Base-by-base conservation (phyloP, 345 rosid species). In the Kandelia obovata region DNA sequence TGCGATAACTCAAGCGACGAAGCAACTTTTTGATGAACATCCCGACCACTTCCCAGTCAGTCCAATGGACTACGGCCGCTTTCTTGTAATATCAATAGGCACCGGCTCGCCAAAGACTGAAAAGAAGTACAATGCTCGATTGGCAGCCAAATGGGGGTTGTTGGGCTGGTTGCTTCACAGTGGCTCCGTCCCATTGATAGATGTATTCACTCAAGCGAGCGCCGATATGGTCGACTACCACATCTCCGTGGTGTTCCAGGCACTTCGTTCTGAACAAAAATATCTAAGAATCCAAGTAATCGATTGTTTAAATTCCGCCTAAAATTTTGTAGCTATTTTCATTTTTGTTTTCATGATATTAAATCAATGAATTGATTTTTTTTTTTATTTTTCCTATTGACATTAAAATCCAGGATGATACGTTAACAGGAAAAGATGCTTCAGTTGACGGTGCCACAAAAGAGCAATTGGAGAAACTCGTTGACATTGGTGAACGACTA, bases 91-190 rank as follows among this genome's bases (percentile, higher is more conserved):
- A 19, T 71, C 74, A 10, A 13, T 71, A 27, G 74, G 74, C 30
- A 62, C 74, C 27, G 74, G 74, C 0, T 16, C 49, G 16, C 17
- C 55, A 2, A 71, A 71, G 17, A 5, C 0, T 2, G 58, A 58
- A 34, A 16, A n/a, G 17, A 71, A 64, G 10, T 71, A 64, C 23
- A 46, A 57, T 10, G 75, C 75, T 0, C 20, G 21, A 4, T 13
- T 17, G 31, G 65, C 75, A n/a, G 64, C 75, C 9, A 71, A 71
- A 23, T 71, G 75, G 75, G 69, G 75, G 15, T 15, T 27, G 11
- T 31, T 71, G 1, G 49, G 35, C 39, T 64, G 75, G 75, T 9
- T 71, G 27, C 19, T 28, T 34, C 5, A 31, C n/a, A 57, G 58
- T 15, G 58, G 69, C n/a, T 64, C 69, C 13, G 27, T 23, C 5